Evolutionary conservation across 225 moss, liverwort and hornwort genomes (phyloP), one percentile per base, ranked within the genome.

Genomic region (Polytrichum formosum): DNA sequence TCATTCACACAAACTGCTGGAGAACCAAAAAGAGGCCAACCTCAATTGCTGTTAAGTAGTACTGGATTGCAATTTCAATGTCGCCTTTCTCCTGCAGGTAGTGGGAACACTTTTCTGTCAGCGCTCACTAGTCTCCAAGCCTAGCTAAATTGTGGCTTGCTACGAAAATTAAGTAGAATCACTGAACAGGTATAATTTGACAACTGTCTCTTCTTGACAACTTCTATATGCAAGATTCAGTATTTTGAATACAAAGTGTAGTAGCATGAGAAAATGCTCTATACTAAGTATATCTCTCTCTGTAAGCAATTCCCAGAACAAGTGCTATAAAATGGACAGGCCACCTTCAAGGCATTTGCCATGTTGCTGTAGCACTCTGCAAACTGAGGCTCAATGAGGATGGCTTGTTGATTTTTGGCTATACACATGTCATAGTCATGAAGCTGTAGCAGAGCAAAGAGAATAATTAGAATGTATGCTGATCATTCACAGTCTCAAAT

Each of bases 261-360:
- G 13, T 16, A 13, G 46, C 46, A 46, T 16, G 46, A 46, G 46
- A 46, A 46, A 46, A 4, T 46, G 46, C 46, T 46, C 46, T 46
- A 46, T 46, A 46, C 46, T 46, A 13, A 46, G 46, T 35, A 35
- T 35, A 35, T 9, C 8, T 35, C 9, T 35, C 46, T 46, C 13
- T 46, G 4, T 46, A 46, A 46, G 46, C 46, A 46, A 46, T 46
- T 16, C 46, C 46, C 46, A 46, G 46, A 16, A 46, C 46, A 46
- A 46, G 46, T 46, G 46, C 46, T 46, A 46, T 46, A 46, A 46
- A 46, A 46, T 46, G 46, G 46, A 13, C 46, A 29, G 55, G 76
- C 70, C 81, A 94, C 98, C 98, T 98, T 94, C 82, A 94, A 81
- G 6, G 98, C 98, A 82, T 98, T 98, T n/a, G 98, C 98, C 98